Evolutionary conservation across 495 filamentous ascomycete species (phyloP).

Genomic region (Acidiella bohemica): DNA sequence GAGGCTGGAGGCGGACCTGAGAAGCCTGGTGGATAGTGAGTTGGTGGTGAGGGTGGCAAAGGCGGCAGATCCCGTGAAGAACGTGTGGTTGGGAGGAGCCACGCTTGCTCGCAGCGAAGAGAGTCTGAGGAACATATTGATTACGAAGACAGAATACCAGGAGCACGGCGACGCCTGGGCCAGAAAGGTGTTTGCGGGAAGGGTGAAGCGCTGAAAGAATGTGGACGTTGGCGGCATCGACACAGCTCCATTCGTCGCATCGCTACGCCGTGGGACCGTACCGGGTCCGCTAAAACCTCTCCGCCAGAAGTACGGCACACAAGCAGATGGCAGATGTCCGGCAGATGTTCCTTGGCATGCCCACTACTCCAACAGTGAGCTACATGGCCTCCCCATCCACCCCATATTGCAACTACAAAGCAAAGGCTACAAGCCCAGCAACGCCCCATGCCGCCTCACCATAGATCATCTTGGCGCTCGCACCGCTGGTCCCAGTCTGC

Average conservation of each 20-base stretch:
- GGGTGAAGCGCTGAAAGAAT: neutral
- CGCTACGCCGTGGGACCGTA: too few relatives aligned
- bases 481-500: conserved; percentile 4
- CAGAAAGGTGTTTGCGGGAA: conserved; percentile 52
- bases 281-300: too few relatives aligned
- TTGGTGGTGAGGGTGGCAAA: conserved; percentile 24
- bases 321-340: too few relatives aligned
- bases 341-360: too few relatives aligned
- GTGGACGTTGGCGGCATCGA: too few relatives aligned
- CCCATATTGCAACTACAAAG: neutral
- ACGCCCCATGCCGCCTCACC: conserved; percentile 14
- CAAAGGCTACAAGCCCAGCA: conserved; percentile 13
- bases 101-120: conserved; percentile 56
- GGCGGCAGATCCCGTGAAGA: conserved; percentile 39
- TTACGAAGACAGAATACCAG: conserved; percentile 79
- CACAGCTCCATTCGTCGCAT: too few relatives aligned
- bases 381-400: neutral
- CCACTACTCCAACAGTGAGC: neutral
- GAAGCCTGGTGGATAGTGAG: conserved; percentile 7
- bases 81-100: conserved; percentile 73
- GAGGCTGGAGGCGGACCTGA: conserved; percentile 38
- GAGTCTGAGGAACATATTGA: conserved; percentile 45
- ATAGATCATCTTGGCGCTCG: conserved; percentile 5
- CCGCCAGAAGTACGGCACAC: too few relatives aligned
- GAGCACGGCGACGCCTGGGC: conserved; percentile 74